Percentiles rank a stretch among this genome's conserved stretches.
Conservation (phyloP, 2,329 filamentous ascomycete species). For the Tolypocladium sp. region DNA sequence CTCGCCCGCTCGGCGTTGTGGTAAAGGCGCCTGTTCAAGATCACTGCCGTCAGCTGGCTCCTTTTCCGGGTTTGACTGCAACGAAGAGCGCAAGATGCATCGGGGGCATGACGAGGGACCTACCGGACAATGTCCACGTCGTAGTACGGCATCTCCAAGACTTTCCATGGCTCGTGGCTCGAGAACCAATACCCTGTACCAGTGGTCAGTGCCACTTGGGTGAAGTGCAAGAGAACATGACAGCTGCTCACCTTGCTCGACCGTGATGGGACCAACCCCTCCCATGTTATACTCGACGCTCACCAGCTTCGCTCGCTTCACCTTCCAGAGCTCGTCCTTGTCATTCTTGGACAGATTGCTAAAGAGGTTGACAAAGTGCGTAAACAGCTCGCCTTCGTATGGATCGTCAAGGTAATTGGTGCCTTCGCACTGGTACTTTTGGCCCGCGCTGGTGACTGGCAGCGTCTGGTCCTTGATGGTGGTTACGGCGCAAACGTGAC, state of each 20-base stretch:
- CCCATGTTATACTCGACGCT: slow-evolving; percentile 26
- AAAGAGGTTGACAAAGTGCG: slow-evolving; percentile 30
- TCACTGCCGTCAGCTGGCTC: not conserved
- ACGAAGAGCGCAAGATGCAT: too few species aligned
- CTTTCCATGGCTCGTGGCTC: slow-evolving; percentile 31
- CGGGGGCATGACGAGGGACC: not conserved
- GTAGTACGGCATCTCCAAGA: slow-evolving; percentile 31
- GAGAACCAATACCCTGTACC: slow-evolving; percentile 29
- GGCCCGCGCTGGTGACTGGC: slow-evolving; percentile 14
- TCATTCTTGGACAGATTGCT: slow-evolving; percentile 19
- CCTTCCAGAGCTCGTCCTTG: slow-evolving; percentile 25
- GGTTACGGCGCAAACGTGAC: slow-evolving; percentile 29
- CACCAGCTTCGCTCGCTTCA: slow-evolving; percentile 26
- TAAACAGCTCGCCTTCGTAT: slow-evolving; percentile 33
- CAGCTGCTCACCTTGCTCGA: slow-evolving; percentile 21
- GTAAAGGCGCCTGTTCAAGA: slow-evolving; percentile 19
- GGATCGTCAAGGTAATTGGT: slow-evolving; percentile 26
- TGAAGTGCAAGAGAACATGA: not conserved
- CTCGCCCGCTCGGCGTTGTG: slow-evolving; percentile 29
- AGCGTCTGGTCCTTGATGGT: slow-evolving; percentile 24
- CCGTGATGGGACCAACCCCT: slow-evolving; percentile 28
- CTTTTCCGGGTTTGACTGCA: not conserved
- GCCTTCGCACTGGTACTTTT: slow-evolving; percentile 26
- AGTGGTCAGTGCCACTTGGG: not conserved
- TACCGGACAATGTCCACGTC: slow-evolving; percentile 28